These are phyloP conservation scores for Limnomonas spitsbergensis DNA, from an alignment of 139 green algal genomes.

Conservation along the genomic window DNA sequence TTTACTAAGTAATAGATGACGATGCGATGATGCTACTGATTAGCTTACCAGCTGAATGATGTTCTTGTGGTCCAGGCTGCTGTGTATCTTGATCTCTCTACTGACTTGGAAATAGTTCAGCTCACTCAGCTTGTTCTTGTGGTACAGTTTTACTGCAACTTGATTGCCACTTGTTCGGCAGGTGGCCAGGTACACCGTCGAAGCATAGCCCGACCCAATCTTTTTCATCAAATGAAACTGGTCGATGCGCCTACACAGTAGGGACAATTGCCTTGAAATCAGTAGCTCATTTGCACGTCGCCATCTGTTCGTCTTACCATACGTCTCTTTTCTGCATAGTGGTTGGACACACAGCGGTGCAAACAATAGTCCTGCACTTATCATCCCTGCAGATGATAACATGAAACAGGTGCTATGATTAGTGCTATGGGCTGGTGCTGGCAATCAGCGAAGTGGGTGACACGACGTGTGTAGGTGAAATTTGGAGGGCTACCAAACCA, in stretches of 20 bases:
- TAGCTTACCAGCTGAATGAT: conserved; percentile 49
- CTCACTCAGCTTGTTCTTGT: conserved; percentile 49
- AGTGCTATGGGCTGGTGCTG: too few species aligned
- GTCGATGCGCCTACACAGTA: conserved; percentile 7
- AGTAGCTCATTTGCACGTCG: too few species aligned
- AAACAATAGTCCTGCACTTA: background rate
- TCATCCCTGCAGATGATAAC: too few species aligned
- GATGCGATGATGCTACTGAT: too few species aligned
- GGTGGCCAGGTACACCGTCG: conserved; percentile 51
- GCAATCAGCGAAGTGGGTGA: too few species aligned
- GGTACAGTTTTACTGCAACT: conserved; percentile 55
- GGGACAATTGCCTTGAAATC: too few species aligned
- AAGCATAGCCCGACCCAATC: conserved; percentile 53
- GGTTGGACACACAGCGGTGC: background rate
- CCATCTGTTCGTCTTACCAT: background rate
- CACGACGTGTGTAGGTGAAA: too few species aligned
- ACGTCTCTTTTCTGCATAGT: background rate
- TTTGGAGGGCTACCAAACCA: too few species aligned
- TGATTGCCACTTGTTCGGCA: conserved; percentile 35
- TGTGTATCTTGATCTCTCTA: conserved; percentile 58
- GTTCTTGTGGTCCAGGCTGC: conserved; percentile 47
- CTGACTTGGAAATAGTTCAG: conserved; percentile 57
- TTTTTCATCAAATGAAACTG: conserved; percentile 21
- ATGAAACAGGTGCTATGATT: too few species aligned
- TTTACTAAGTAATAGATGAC: too few species aligned